These are phyloP conservation scores for Scheffersomyces ergatensis DNA, from an alignment of 805 yeast species.

Conservation along the genomic window DNA sequence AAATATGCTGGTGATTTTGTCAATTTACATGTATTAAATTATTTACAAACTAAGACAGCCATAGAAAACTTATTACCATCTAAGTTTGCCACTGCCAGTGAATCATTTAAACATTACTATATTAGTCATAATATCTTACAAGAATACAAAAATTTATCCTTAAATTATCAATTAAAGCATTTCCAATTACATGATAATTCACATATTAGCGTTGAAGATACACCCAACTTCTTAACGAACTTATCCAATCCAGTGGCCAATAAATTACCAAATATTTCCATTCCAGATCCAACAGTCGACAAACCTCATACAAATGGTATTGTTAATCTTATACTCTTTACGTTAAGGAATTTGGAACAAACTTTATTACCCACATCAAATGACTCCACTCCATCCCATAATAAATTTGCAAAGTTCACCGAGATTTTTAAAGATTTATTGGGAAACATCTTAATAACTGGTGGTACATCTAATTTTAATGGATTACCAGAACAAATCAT, in stretches of 20 bases:
- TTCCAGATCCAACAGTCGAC: constrained; percentile 36
- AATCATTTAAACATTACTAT: constrained; percentile 36
- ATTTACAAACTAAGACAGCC: constrained; percentile 23
- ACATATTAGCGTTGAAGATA: constrained; percentile 7
- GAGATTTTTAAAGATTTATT: constrained; percentile 37
- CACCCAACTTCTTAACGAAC: constrained; percentile 49
- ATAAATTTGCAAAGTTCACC: constrained; percentile 29
- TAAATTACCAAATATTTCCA: constrained; percentile 34
- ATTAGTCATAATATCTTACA: constrained; percentile 31
- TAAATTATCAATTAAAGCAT: constrained; percentile 21
- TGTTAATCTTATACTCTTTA: constrained; percentile 32
- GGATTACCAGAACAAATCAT: constrained; percentile 56
- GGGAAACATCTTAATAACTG: constrained; percentile 53
- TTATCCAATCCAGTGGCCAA: constrained; percentile 63
- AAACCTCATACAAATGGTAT: constrained; percentile 50
- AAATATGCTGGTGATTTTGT: constrained; percentile 84
- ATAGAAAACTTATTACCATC: constrained; percentile 16
- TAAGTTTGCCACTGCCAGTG: constrained; percentile 13
- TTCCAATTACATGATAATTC: constrained; percentile 10
- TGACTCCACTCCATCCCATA: constrained; percentile 28
- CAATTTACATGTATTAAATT: constrained; percentile 59
- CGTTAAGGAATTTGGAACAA: constrained; percentile 35
- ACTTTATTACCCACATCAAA: constrained; percentile 23
- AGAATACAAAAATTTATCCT: constrained; percentile 34
- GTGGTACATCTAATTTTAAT: constrained; percentile 54